These are phyloP conservation scores for Nothophytophthora sp. DNA, from an alignment of 352 stramenopile genomes.

Conservation along the genomic window DNA sequence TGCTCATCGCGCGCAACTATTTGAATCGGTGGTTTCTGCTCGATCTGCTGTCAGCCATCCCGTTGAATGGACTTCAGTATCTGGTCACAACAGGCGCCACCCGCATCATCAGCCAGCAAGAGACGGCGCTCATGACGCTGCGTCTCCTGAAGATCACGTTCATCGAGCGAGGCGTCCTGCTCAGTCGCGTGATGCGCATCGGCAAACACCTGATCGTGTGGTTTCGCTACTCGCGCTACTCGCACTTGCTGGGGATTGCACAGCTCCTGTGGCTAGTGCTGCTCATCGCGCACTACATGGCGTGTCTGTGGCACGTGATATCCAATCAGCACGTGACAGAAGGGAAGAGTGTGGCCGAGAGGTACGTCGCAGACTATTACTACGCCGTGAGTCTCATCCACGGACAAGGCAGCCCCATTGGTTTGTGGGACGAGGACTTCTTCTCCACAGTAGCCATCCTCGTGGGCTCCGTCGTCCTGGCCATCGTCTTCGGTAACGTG, in stretches of 20 bases:
- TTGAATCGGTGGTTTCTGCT: constrained; percentile 7
- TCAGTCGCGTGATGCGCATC: constrained; percentile 19
- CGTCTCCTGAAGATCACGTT: constrained; percentile 6
- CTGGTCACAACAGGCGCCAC: constrained; percentile 5
- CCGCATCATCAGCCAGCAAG: not conserved
- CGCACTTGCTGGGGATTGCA: constrained; percentile 30
- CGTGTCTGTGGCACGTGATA: no score
- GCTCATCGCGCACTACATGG: no score
- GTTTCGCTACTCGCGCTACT: constrained; percentile 30
- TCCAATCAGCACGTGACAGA: no score
- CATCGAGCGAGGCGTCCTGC: constrained; percentile 9
- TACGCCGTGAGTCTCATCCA: no score
- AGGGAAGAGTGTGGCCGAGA: no score
- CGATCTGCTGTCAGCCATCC: constrained; percentile 12
- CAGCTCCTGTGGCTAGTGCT: constrained; percentile 36
- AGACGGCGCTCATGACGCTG: constrained; percentile 17
- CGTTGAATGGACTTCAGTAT: not conserved
- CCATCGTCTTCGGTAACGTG: constrained; percentile 49
- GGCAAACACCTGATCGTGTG: constrained; percentile 18
- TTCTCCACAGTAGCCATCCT: no score
- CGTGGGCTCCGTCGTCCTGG: constrained; percentile 36
- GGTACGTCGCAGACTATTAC: no score
- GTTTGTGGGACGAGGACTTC: no score
- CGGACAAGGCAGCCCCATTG: no score
- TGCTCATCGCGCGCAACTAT: constrained; percentile 10